Conservation (phyloP, 2,329 filamentous ascomycete species). For the Talaromyces islandicus region DNA sequence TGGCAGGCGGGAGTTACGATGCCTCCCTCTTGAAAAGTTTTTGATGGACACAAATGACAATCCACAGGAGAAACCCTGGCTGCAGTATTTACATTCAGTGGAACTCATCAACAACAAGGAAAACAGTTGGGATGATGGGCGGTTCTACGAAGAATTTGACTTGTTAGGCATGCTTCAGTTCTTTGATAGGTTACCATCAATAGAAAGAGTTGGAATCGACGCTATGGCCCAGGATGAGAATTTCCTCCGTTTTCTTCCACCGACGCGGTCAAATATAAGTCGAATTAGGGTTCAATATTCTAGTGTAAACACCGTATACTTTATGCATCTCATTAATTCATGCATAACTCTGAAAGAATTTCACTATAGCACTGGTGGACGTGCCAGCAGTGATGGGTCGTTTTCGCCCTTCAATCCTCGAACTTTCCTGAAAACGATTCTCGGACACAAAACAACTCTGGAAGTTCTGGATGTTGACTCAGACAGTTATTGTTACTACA, state of each 20-base stretch:
- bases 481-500: conserved; percentile 1
- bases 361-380: conserved; percentile 15
- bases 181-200: conserved; percentile 14
- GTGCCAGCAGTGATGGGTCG: neutral
- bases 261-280: conserved; percentile 14
- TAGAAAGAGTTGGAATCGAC: conserved; percentile 15
- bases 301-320: conserved; percentile 3
- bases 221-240: neutral
- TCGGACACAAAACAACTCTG: conserved; percentile 14
- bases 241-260: neutral
- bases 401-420: conserved; percentile 11
- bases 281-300: conserved; percentile 13
- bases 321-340: conserved; percentile 11
- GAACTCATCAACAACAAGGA: conserved; percentile 9
- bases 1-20: neutral
- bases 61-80: conserved; percentile 6
- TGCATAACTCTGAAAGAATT: conserved; percentile 14
- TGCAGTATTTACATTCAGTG: conserved; percentile 12
- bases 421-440: conserved; percentile 14
- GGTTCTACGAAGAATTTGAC: conserved; percentile 11
- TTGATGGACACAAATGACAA: conserved; percentile 7
- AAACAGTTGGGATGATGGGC: neutral
- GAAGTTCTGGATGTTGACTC: conserved; percentile 16
- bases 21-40: conserved; percentile 13
- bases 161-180: conserved; percentile 9